phyloP scores from a whole-genome alignment of 2,329 filamentous ascomycete genomes.

The Ophiocordyceps polyrhachis-furcata region DNA sequence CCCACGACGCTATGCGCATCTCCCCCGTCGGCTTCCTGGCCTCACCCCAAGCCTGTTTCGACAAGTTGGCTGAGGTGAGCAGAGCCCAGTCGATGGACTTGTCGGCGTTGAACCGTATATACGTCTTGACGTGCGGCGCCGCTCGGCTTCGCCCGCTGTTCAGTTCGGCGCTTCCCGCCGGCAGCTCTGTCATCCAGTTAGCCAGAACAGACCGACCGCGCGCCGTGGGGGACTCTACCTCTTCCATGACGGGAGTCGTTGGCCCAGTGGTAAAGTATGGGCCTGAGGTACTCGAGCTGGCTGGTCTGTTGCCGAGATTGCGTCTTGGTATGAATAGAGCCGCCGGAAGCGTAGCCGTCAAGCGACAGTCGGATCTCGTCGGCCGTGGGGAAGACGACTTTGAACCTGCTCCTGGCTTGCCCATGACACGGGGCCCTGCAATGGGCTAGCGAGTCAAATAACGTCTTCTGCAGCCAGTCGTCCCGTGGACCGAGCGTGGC shows the following conservation, averaged over 20 bases:
- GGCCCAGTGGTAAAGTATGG: constrained; percentile 59
- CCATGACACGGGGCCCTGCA: constrained; percentile 8
- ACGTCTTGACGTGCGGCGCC: constrained; percentile 81
- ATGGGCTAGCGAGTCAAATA: constrained; percentile 32
- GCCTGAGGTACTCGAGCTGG: constrained; percentile 54
- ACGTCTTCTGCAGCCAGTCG: constrained; percentile 49
- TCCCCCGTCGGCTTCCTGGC: constrained; percentile 35
- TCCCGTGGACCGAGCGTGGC: constrained; percentile 56
- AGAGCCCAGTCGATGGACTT: constrained; percentile 62
- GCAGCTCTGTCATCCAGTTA: constrained; percentile 8
- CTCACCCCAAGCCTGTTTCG: constrained; percentile 77
- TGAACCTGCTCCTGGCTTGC: constrained; percentile 29
- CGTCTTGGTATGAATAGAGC: constrained; percentile 66
- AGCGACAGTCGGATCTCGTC: constrained; percentile 60
- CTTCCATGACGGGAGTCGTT: constrained; percentile 29
- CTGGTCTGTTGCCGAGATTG: constrained; percentile 51
- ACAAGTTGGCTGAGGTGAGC: constrained; percentile 78
- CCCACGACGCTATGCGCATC: constrained; percentile 60
- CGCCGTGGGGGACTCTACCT: neutral
- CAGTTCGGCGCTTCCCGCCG: constrained; percentile 6
- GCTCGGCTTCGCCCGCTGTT: constrained; percentile 47
- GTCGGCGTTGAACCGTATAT: constrained; percentile 43
- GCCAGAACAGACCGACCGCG: neutral
- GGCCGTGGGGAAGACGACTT: constrained; percentile 63
- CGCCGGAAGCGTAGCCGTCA: constrained; percentile 60